Evolutionary conservation across 352 stramenopile species (phyloP).

Genomic region (Pythium vanterpoolii): DNA sequence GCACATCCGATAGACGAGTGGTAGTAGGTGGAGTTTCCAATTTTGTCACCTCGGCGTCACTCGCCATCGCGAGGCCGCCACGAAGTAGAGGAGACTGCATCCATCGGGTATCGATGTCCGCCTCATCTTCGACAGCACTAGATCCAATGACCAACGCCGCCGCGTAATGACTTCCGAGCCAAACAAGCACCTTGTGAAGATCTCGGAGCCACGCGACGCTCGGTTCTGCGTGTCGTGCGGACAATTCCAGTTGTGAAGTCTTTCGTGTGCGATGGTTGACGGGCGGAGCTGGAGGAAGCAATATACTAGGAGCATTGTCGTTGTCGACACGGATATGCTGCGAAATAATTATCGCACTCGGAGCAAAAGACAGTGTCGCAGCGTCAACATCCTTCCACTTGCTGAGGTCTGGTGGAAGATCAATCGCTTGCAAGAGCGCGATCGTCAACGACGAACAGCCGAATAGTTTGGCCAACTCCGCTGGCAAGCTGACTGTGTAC

Average conservation of each 20-base stretch:
- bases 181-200: slow-evolving; percentile 33
- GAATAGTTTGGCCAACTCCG: slow-evolving; percentile 21
- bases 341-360: slow-evolving; percentile 26
- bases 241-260: not conserved
- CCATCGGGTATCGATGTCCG: slow-evolving; percentile 29
- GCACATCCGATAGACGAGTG: not conserved
- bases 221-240: slow-evolving; percentile 2
- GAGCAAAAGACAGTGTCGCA: slow-evolving; percentile 17
- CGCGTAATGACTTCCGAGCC: slow-evolving; percentile 36
- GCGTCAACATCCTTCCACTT: slow-evolving; percentile 7
- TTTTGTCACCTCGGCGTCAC: not conserved
- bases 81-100: slow-evolving; percentile 31
- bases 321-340: slow-evolving; percentile 22
- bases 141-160: slow-evolving; percentile 29
- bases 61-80: slow-evolving; percentile 5
- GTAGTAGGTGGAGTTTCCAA: not conserved
- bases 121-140: not conserved
- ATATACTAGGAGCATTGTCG: not conserved
- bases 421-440: not conserved
- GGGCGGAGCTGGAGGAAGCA: slow-evolving; percentile 8
- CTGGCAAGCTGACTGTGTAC: slow-evolving; percentile 13
- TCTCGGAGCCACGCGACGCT: slow-evolving; percentile 30
- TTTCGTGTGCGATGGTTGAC: not conserved
- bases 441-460: slow-evolving; percentile 4
- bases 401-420: not conserved